Percentiles rank a stretch among this genome's conserved stretches.
Conservation (phyloP, 2,329 filamentous ascomycete genomes). For the Ophiosphaerella korrae region DNA sequence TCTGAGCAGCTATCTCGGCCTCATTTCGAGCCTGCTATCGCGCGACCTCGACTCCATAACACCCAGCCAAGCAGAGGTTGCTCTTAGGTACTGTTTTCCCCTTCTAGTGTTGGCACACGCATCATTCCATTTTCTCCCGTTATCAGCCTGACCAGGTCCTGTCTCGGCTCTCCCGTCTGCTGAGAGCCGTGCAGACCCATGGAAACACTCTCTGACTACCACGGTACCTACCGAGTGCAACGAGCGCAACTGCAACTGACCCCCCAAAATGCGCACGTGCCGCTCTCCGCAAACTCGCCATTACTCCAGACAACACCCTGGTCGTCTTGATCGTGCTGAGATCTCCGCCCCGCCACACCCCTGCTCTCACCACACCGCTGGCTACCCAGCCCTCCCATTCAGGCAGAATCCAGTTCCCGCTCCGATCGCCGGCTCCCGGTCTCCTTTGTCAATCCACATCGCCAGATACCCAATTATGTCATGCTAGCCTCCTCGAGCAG, state of each 20-base stretch:
- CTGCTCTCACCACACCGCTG: conserved; percentile 23
- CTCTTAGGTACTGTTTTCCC: conserved; percentile 45
- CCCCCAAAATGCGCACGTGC: too few species aligned
- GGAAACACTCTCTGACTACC: too few species aligned
- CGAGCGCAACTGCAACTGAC: too few species aligned
- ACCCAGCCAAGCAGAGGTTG: conserved; percentile 40
- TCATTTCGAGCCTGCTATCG: conserved; percentile 24
- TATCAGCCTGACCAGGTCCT: neutral
- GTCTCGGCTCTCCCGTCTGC: too few species aligned
- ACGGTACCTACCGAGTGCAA: too few species aligned
- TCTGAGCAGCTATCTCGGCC: conserved; percentile 25
- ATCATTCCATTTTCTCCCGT: conserved; percentile 27
- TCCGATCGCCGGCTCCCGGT: conserved; percentile 25
- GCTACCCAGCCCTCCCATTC: conserved; percentile 10
- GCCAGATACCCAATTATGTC: conserved; percentile 19
- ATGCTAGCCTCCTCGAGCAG: conserved; percentile 14
- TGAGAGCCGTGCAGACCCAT: too few species aligned
- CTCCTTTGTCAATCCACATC: conserved; percentile 26
- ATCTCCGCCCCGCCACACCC: conserved; percentile 30
- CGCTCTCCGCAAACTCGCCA: too few species aligned
- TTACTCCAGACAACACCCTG: too few species aligned
- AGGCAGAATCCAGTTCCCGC: conserved; percentile 27
- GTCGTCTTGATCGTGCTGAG: too few species aligned
- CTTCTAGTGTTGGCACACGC: conserved; percentile 29
- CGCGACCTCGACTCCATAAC: conserved; percentile 10